Conservation (phyloP, 2,329 filamentous ascomycete species). For the Colletotrichum sansevieriae region DNA sequence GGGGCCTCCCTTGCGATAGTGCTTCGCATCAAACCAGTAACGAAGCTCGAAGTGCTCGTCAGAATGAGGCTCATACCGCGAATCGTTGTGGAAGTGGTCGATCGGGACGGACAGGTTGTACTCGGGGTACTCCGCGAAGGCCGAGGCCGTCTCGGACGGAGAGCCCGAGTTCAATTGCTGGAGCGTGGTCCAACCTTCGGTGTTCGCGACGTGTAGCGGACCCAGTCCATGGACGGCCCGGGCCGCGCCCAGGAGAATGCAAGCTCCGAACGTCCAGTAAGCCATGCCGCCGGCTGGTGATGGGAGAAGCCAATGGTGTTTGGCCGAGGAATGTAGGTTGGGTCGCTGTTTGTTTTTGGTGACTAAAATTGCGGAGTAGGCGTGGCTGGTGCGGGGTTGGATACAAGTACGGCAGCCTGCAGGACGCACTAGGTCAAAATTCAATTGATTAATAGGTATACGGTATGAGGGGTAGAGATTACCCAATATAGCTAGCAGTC, state of each 20-base stretch:
- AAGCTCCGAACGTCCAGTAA: slow-evolving; percentile 34
- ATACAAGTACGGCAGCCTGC: too few relatives aligned
- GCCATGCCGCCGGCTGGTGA: slow-evolving; percentile 23
- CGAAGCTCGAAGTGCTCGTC: slow-evolving; percentile 76
- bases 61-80: slow-evolving; percentile 81
- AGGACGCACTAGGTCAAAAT: too few relatives aligned
- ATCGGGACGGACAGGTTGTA: slow-evolving; percentile 66
- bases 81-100: slow-evolving; percentile 88
- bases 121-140: slow-evolving; percentile 50
- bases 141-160: slow-evolving; percentile 1
- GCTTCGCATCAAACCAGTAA: slow-evolving; percentile 85
- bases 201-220: slow-evolving; percentile 15
- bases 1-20: slow-evolving; percentile 83
- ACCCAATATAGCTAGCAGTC: too few relatives aligned
- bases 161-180: slow-evolving; percentile 20
- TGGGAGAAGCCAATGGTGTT: slow-evolving; percentile 26
- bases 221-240: slow-evolving; percentile 24
- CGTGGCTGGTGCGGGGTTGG: slow-evolving; percentile 29
- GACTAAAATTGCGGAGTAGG: slow-evolving; percentile 28
- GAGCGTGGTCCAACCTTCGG: slow-evolving; percentile 27
- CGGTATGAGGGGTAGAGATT: too few relatives aligned
- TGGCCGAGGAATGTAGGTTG: slow-evolving; percentile 15
- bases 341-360: slow-evolving; percentile 25
- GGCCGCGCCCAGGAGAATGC: slow-evolving; percentile 25
- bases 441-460: too few relatives aligned